Evolutionary conservation across 371 early-diverging fungal species (phyloP).

Genomic region (Zychaea mexicana): DNA sequence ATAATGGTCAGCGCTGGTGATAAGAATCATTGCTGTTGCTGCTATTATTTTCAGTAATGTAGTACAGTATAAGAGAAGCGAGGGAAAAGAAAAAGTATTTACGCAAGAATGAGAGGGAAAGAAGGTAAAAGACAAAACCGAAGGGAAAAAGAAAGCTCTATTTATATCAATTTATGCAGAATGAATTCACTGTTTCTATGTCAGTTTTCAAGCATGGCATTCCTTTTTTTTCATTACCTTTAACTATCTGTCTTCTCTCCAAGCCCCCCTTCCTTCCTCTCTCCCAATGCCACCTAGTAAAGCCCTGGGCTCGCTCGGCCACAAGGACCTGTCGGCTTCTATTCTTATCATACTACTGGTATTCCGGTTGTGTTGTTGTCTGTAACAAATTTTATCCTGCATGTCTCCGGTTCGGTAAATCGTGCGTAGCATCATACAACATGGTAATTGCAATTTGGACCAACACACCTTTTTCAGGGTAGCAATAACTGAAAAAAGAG

Average conservation of each 20-base stretch:
- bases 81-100: constrained; percentile 1
- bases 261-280: not conserved
- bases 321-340: not conserved
- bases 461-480: not conserved
- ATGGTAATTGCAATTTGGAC: not conserved
- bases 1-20: constrained; percentile 44
- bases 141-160: too few species aligned
- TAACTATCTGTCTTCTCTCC: not conserved
- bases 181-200: too few species aligned
- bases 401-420: constrained; percentile 13
- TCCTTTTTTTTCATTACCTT: not conserved
- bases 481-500: too few species aligned
- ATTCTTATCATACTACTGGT: not conserved
- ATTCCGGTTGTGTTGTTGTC: constrained; percentile 12
- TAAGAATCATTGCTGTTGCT: constrained; percentile 31
- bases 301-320: not conserved
- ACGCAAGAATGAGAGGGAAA: too few species aligned
- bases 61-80: not conserved
- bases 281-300: not conserved
- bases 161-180: too few species aligned
- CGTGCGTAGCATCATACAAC: not conserved
- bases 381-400: constrained; percentile 4
- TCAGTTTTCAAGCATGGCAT: too few species aligned
- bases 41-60: not conserved
- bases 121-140: too few species aligned